Evolutionary conservation across 2,329 filamentous ascomycete species (phyloP).

Genomic region (Leptographium procerum): DNA sequence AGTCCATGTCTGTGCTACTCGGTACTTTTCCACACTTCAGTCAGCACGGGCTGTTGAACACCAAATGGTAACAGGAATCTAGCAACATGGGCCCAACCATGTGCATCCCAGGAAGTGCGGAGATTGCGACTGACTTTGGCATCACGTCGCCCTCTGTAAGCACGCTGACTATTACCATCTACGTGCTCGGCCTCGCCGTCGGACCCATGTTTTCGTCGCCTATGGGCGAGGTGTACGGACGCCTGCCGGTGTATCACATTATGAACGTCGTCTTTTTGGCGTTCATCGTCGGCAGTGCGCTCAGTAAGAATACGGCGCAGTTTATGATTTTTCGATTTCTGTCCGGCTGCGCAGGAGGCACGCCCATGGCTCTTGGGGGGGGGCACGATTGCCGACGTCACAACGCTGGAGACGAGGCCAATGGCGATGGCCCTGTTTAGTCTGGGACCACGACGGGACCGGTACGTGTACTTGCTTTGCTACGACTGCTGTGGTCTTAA

Average conservation of each 20-base stretch:
- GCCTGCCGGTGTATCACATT: slow-evolving; percentile 30
- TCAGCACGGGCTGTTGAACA: no score
- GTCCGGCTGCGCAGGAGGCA: slow-evolving; percentile 48
- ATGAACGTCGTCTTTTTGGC: slow-evolving; percentile 27
- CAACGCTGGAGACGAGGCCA: slow-evolving; percentile 43
- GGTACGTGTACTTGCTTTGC: not conserved
- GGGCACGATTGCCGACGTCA: slow-evolving; percentile 55
- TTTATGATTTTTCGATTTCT: slow-evolving; percentile 50
- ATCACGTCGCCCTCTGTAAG: slow-evolving; percentile 1
- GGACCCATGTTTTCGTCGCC: slow-evolving; percentile 49
- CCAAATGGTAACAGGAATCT: no score
- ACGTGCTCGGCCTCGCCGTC: slow-evolving; percentile 23
- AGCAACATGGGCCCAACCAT: not conserved
- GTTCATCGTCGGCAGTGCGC: slow-evolving; percentile 28
- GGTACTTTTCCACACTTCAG: no score
- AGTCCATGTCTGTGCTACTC: no score
- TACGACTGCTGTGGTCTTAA: not conserved
- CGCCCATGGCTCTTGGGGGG: slow-evolving; percentile 51
- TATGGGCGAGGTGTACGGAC: slow-evolving; percentile 46
- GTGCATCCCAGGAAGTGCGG: slow-evolving; percentile 6
- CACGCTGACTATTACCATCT: slow-evolving; percentile 9
- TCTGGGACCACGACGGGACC: slow-evolving; percentile 17
- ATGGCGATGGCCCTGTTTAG: slow-evolving; percentile 40
- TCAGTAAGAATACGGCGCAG: slow-evolving; percentile 33
- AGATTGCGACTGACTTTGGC: slow-evolving; percentile 7